These are phyloP conservation scores for Kwoniella mangroviensis DNA, from an alignment of 768 basidiomycete genomes.

Conservation along the genomic window DNA sequence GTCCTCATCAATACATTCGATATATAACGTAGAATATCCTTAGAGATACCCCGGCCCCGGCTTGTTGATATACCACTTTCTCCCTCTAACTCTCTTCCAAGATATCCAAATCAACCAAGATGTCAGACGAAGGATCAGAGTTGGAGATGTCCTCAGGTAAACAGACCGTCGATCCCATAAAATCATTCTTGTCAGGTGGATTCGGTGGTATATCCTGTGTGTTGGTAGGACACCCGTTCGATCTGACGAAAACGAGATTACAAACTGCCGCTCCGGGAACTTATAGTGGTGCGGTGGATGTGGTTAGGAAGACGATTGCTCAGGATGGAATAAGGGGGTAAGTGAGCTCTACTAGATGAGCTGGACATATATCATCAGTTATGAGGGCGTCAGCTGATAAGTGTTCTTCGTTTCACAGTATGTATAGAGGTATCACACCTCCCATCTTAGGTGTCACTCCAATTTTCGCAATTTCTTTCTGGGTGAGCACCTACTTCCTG, in stretches of 20 bases:
- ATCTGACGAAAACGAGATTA: conserved; percentile 75
- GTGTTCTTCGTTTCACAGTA: conserved; percentile 31
- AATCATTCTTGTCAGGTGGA: conserved; percentile 92
- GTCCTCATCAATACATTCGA: background rate
- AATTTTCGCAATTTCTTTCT: conserved; percentile 97
- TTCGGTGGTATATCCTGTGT: conserved; percentile 72
- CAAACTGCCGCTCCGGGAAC: conserved; percentile 88
- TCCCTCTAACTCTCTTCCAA: background rate
- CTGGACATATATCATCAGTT: too few species aligned
- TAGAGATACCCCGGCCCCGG: background rate
- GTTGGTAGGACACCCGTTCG: conserved; percentile 87
- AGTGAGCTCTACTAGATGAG: background rate
- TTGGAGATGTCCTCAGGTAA: conserved; percentile 37
- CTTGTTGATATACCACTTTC: background rate
- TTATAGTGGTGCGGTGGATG: conserved; percentile 91
- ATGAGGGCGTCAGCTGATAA: background rate
- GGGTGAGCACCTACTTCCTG: conserved; percentile 65
- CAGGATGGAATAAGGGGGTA: conserved; percentile 88
- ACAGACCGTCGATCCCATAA: conserved; percentile 60
- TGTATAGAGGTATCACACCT: conserved; percentile 72
- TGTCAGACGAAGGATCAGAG: conserved; percentile 44
- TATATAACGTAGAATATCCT: background rate
- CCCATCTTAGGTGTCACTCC: conserved; percentile 94
- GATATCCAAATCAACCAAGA: conserved; percentile 19
- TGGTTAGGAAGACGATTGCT: conserved; percentile 87